A percentile compares a stretch with the other conserved stretches of the same genome.
phyloP scores from a whole-genome alignment of 1,139 yeast species.

The Blastobotrys apis region DNA sequence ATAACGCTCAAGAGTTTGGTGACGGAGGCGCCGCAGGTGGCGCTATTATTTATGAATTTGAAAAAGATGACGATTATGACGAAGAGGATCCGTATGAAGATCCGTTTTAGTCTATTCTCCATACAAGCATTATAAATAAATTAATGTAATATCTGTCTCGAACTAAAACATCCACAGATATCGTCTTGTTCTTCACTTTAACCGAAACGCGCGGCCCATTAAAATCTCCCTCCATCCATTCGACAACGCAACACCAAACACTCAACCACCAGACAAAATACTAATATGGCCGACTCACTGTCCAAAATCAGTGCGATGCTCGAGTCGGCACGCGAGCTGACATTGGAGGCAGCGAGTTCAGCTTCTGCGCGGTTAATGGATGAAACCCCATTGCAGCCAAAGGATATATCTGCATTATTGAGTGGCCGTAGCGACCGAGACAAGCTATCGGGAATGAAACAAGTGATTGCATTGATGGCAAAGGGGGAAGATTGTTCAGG shows the following conservation, averaged over 20 bases:
- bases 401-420: conserved; percentile 61
- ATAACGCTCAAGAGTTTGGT: conserved; percentile 81
- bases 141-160: too few relatives aligned
- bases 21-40: conserved; percentile 55
- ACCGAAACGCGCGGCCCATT: too few relatives aligned
- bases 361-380: conserved; percentile 57
- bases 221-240: too few relatives aligned
- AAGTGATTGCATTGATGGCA: conserved; percentile 62
- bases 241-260: too few relatives aligned
- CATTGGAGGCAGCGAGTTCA: conserved; percentile 76
- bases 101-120: conserved; percentile 71
- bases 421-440: conserved; percentile 72
- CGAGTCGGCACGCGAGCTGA: conserved; percentile 76
- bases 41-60: conserved; percentile 91
- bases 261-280: not conserved
- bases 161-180: too few relatives aligned
- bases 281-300: conserved; percentile 49
- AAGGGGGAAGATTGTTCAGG: conserved; percentile 58
- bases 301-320: conserved; percentile 53
- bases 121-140: too few relatives aligned
- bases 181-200: too few relatives aligned
- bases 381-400: conserved; percentile 48
- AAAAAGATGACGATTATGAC: conserved; percentile 81
- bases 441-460: conserved; percentile 67
- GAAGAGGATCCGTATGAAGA: conserved; percentile 98